A percentile compares a stretch with the other conserved stretches of the same genome.
Evolutionary conservation across 768 basidiomycete species (phyloP).

Genomic region (Russula sp.): DNA sequence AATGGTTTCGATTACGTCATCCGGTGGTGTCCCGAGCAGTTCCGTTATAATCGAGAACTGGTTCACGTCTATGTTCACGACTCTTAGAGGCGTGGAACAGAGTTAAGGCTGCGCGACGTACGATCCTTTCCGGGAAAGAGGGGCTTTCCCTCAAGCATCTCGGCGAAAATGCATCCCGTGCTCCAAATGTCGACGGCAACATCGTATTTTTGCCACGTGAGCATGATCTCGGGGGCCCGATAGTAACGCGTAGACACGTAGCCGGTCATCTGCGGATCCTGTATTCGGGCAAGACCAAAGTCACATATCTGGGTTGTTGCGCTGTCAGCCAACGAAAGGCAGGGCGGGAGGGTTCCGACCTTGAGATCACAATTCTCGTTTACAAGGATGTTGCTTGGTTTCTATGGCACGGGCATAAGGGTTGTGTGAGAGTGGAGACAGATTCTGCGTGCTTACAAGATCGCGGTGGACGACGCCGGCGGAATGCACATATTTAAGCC

Average conservation of each 20-base stretch:
- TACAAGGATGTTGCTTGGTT: conserved; percentile 99
- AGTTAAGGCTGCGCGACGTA: conserved; percentile 48
- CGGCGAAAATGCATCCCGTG: conserved; percentile 98
- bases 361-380: conserved; percentile 99
- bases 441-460: conserved; percentile 52
- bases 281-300: conserved; percentile 96
- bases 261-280: conserved; percentile 99
- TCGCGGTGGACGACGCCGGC: conserved; percentile 99
- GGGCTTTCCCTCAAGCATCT: conserved; percentile 99
- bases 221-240: conserved; percentile 99
- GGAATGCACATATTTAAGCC: conserved; percentile 98
- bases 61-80: conserved; percentile 76
- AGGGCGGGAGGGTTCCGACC: conserved; percentile 44
- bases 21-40: conserved; percentile 94
- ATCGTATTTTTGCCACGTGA: conserved; percentile 99
- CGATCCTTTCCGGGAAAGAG: conserved; percentile 99
- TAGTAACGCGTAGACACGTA: conserved; percentile 99
- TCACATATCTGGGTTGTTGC: conserved; percentile 77
- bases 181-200: conserved; percentile 99
- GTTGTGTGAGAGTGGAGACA: conserved; percentile 3
- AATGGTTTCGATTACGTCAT: conserved; percentile 99
- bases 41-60: conserved; percentile 99
- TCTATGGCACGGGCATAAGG: conserved; percentile 45
- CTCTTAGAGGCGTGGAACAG: conserved; percentile 16
- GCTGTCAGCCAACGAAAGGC: conserved; percentile 22